These are phyloP conservation scores for Auriscalpium orientale DNA, from an alignment of 768 basidiomycete genomes.

Conservation along the genomic window DNA sequence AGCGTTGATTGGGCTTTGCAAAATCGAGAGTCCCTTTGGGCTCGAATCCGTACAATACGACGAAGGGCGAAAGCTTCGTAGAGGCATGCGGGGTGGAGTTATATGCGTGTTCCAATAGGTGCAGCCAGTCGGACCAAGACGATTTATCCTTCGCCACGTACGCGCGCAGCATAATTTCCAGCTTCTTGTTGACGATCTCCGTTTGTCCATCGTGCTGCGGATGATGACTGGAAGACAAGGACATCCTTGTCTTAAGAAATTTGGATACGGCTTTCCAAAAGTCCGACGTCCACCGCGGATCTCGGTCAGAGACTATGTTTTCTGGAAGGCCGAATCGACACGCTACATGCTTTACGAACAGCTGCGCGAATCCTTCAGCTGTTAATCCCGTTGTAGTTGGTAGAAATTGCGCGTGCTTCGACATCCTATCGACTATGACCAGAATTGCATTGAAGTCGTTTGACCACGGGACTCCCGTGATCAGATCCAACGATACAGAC, in stretches of 20 bases:
- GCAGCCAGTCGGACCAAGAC: slow-evolving; percentile 1
- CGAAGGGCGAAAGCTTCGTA: slow-evolving; percentile 13
- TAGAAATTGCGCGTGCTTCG: slow-evolving; percentile 25
- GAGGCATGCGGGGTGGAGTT: slow-evolving; percentile 13
- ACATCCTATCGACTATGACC: slow-evolving; percentile 16
- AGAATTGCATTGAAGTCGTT: slow-evolving; percentile 10
- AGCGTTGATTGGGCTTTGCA: not conserved
- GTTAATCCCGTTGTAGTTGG: slow-evolving; percentile 9
- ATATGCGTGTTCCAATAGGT: not conserved
- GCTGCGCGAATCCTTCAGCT: slow-evolving; percentile 2
- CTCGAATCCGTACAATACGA: slow-evolving; percentile 17
- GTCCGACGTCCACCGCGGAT: not conserved
- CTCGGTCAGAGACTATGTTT: not conserved
- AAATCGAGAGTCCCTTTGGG: not conserved
- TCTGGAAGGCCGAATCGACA: slow-evolving; percentile 2
- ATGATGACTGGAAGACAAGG: not conserved
- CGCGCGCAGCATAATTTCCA: slow-evolving; percentile 11
- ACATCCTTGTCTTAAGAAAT: slow-evolving; percentile 1
- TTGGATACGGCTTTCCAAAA: not conserved
- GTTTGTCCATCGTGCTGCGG: slow-evolving; percentile 12
- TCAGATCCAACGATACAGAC: slow-evolving; percentile 7
- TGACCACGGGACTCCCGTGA: slow-evolving; percentile 5
- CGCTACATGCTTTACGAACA: slow-evolving; percentile 5
- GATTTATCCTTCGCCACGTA: slow-evolving; percentile 4
- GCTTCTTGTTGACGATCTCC: slow-evolving; percentile 12